These are phyloP conservation scores for Hypsizygus marmoreus DNA, from an alignment of 768 basidiomycete genomes.

Conservation along the genomic window DNA sequence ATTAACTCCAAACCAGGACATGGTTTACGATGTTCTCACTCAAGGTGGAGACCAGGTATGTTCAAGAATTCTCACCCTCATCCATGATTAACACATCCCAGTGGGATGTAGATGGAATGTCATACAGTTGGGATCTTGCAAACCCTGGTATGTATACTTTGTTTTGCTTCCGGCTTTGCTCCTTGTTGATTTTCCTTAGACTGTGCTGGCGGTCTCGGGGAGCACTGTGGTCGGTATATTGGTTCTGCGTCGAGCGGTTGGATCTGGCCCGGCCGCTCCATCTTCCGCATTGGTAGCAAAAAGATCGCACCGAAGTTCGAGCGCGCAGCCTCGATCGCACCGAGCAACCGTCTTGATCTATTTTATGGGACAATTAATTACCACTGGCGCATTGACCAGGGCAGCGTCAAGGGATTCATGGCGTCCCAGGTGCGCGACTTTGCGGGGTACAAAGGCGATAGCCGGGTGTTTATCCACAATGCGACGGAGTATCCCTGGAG, in stretches of 20 bases:
- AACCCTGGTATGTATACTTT: too few relatives aligned
- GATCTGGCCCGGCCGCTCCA: constrained; percentile 11
- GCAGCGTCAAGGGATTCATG: constrained; percentile 1
- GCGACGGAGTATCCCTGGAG: too few relatives aligned
- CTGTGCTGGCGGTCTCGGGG: neutral
- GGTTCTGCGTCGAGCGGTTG: neutral
- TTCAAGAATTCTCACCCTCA: neutral
- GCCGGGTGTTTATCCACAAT: too few relatives aligned
- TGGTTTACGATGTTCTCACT: constrained; percentile 11
- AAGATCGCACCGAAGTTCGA: constrained; percentile 9
- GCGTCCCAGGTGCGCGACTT: neutral
- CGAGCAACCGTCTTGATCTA: constrained; percentile 7
- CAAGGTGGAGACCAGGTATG: neutral
- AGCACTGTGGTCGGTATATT: neutral
- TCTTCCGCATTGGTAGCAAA: constrained; percentile 12
- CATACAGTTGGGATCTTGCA: constrained; percentile 6
- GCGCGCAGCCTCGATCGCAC: constrained; percentile 5
- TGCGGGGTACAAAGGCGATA: too few relatives aligned
- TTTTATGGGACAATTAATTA: constrained; percentile 7
- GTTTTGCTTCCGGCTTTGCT: too few relatives aligned
- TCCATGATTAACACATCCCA: neutral
- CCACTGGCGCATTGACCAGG: constrained; percentile 8
- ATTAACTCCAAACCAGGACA: constrained; percentile 9
- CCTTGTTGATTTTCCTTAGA: too few relatives aligned
- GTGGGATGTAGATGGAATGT: constrained; percentile 13